phyloP scores from a whole-genome alignment of 2,329 filamentous ascomycete genomes.

The Aspergillus persii region DNA sequence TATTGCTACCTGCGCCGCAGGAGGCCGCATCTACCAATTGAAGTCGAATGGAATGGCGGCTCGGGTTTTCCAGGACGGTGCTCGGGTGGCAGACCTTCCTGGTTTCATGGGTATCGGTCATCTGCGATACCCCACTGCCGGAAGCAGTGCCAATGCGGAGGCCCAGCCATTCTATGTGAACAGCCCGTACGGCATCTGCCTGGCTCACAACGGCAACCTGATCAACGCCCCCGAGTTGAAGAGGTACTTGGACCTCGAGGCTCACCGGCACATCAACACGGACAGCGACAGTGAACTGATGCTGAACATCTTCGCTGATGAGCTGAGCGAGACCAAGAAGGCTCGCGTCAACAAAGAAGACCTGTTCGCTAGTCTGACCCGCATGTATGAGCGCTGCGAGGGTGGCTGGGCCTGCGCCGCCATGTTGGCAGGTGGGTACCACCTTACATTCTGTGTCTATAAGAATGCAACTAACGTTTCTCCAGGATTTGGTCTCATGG shows the following conservation, averaged over 20 bases:
- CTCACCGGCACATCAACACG: slow-evolving; percentile 84
- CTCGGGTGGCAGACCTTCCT: slow-evolving; percentile 69
- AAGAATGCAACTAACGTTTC: slow-evolving; percentile 14
- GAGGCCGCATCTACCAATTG: slow-evolving; percentile 80
- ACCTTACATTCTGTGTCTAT: slow-evolving; percentile 15
- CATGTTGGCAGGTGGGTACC: slow-evolving; percentile 66
- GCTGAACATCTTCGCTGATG: slow-evolving; percentile 83
- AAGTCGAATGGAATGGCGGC: slow-evolving; percentile 88
- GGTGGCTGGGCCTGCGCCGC: slow-evolving; percentile 78
- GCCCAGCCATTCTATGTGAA: slow-evolving; percentile 94
- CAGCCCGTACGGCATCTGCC: slow-evolving; percentile 75
- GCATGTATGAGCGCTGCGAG: slow-evolving; percentile 70
- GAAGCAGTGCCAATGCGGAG: slow-evolving; percentile 78
- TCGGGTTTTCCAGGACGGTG: slow-evolving; percentile 79
- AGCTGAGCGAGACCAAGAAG: slow-evolving; percentile 77
- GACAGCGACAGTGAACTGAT: slow-evolving; percentile 85
- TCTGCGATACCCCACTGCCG: slow-evolving; percentile 84
- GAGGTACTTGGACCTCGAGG: slow-evolving; percentile 70
- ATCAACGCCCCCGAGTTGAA: slow-evolving; percentile 73
- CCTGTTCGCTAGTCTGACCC: slow-evolving; percentile 67
- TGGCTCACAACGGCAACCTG: slow-evolving; percentile 85
- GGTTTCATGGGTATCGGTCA: slow-evolving; percentile 87
- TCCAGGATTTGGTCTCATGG: slow-evolving; percentile 71
- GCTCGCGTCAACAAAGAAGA: slow-evolving; percentile 75
- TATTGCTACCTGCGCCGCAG: slow-evolving; percentile 71